Evolutionary conservation across 371 early-diverging fungal genomes (phyloP).

Genomic region (Haplosporangium sp.): DNA sequence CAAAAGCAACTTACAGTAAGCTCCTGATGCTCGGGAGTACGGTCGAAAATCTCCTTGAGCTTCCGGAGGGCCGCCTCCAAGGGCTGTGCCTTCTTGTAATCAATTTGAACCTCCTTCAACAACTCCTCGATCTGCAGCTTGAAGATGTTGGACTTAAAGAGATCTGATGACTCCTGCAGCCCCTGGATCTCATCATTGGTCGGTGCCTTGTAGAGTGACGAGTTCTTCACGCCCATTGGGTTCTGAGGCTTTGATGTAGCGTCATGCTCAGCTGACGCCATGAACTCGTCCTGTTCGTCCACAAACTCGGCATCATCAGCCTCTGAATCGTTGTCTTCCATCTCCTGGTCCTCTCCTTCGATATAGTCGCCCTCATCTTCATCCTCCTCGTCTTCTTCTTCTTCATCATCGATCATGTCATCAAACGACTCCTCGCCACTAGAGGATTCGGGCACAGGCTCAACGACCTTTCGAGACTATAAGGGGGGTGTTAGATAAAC

Average conservation of each 20-base stretch:
- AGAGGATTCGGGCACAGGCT: constrained; percentile 41
- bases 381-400: constrained; percentile 56
- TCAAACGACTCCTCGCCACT: constrained; percentile 42
- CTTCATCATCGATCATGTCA: constrained; percentile 51
- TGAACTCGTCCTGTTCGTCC: constrained; percentile 54
- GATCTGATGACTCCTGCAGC: constrained; percentile 82
- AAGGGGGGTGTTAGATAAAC: background rate
- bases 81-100: constrained; percentile 73
- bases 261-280: constrained; percentile 56
- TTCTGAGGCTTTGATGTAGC: constrained; percentile 44
- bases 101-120: constrained; percentile 74
- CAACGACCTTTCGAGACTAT: constrained; percentile 33
- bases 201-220: constrained; percentile 62
- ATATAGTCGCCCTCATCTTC: constrained; percentile 61
- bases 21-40: constrained; percentile 60
- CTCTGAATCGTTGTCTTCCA: constrained; percentile 25
- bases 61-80: constrained; percentile 81
- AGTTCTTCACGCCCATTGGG: constrained; percentile 30
- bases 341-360: constrained; percentile 56
- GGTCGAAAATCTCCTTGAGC: constrained; percentile 67
- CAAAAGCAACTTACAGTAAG: constrained; percentile 57
- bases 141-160: constrained; percentile 93
- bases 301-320: constrained; percentile 29
- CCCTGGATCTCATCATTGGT: constrained; percentile 88
- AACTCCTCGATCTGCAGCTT: constrained; percentile 93